A percentile compares a stretch with the other conserved stretches of the same genome.
These are phyloP conservation scores for Kwoniella newhampshirensis DNA, from an alignment of 768 basidiomycete genomes.

Conservation along the genomic window DNA sequence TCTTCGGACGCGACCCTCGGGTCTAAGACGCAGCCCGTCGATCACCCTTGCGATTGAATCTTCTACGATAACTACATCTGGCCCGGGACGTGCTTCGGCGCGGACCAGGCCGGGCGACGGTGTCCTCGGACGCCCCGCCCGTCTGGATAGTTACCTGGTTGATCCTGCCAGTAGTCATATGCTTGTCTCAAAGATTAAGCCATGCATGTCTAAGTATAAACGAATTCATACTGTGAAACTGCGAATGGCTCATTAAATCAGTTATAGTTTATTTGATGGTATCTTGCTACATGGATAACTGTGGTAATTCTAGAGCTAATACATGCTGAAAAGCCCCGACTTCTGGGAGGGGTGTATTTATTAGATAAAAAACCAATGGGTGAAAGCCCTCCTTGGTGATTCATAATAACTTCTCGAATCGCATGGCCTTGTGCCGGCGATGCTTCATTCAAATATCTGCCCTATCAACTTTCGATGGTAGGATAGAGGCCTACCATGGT, in stretches of 20 bases:
- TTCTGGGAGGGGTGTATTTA: conserved; percentile 71
- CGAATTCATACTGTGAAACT: conserved; percentile 72
- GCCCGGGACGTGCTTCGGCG: conserved; percentile 26
- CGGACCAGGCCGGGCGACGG: conserved; percentile 17
- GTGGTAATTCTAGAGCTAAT: conserved; percentile 77
- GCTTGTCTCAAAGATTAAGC: conserved; percentile 81
- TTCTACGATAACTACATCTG: conserved; percentile 16
- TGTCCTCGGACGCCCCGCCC: conserved; percentile 1
- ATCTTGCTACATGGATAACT: conserved; percentile 74
- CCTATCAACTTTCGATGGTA: conserved; percentile 77
- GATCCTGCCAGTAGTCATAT: conserved; percentile 82
- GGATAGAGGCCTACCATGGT: conserved; percentile 74
- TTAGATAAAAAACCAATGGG: conserved; percentile 69
- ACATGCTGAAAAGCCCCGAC: conserved; percentile 71
- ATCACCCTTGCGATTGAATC: conserved; percentile 3
- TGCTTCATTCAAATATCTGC: conserved; percentile 70
- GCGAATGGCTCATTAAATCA: conserved; percentile 81
- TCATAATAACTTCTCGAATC: conserved; percentile 74
- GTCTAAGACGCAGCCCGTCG: conserved; percentile 9
- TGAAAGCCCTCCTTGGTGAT: conserved; percentile 60
- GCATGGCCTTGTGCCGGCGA: conserved; percentile 70
- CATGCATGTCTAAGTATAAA: conserved; percentile 80
- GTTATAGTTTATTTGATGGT: conserved; percentile 79
- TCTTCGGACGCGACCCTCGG: conserved; percentile 11
- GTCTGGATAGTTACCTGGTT: conserved; percentile 72